Conservation (phyloP, 805 yeast species). For the Scheffersomyces coipomensis region DNA sequence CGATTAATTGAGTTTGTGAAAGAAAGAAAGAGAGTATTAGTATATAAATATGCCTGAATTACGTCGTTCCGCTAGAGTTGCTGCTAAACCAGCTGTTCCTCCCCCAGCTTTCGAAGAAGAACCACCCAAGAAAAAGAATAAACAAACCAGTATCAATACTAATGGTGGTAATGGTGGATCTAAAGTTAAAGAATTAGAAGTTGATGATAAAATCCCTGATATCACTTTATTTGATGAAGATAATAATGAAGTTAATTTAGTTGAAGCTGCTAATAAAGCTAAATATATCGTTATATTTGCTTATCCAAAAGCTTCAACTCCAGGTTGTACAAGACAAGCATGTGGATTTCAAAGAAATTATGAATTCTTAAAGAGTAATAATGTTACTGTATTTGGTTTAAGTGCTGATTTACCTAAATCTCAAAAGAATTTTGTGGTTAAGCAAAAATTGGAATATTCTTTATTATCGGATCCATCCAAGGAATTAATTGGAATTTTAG, state of each 20-base stretch:
- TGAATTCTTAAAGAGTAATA: constrained; percentile 46
- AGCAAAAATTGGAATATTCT: constrained; percentile 71
- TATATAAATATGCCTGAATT: constrained; percentile 37
- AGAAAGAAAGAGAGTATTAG: too few relatives aligned
- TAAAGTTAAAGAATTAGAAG: constrained; percentile 18
- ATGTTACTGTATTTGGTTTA: constrained; percentile 70
- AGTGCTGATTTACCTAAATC: constrained; percentile 80
- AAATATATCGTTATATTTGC: constrained; percentile 49
- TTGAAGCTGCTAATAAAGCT: constrained; percentile 25
- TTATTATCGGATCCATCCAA: constrained; percentile 75
- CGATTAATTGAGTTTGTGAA: too few relatives aligned
- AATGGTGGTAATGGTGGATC: background rate
- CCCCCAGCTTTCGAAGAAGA: constrained; percentile 11
- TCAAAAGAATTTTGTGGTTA: constrained; percentile 71
- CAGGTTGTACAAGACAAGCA: constrained; percentile 96
- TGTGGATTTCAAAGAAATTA: constrained; percentile 78
- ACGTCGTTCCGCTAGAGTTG: constrained; percentile 36
- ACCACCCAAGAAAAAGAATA: constrained; percentile 16
- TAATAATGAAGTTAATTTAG: constrained; percentile 47
- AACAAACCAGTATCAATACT: constrained; percentile 4
- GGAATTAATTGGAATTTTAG: constrained; percentile 67
- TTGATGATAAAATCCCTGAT: constrained; percentile 70
- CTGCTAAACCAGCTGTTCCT: constrained; percentile 10
- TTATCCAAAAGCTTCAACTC: constrained; percentile 91
- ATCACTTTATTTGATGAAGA: constrained; percentile 66